phyloP scores from a whole-genome alignment of 768 basidiomycete species.

The Calocybe gangraenosa region DNA sequence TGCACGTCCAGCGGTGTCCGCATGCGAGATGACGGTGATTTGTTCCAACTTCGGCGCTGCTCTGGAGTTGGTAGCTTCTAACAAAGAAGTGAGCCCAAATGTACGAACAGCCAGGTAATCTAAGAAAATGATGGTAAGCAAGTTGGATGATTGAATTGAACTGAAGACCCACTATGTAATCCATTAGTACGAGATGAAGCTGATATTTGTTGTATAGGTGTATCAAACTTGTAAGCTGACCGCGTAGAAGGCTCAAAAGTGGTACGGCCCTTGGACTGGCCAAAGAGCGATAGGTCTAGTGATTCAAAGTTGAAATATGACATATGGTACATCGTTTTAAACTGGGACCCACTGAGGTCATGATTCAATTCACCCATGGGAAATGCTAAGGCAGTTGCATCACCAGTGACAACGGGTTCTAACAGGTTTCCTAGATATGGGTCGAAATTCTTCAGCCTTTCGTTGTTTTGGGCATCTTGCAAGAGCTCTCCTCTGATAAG shows the following conservation, averaged over 20 bases:
- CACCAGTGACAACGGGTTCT: slow-evolving; percentile 31
- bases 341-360: slow-evolving; percentile 48
- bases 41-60: slow-evolving; percentile 22
- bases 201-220: slow-evolving; percentile 65
- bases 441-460: slow-evolving; percentile 43
- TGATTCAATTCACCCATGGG: slow-evolving; percentile 57
- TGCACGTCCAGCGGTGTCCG: slow-evolving; percentile 35
- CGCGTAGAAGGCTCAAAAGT: slow-evolving; percentile 36
- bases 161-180: slow-evolving; percentile 6
- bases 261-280: slow-evolving; percentile 24
- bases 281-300: slow-evolving; percentile 20
- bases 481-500: slow-evolving; percentile 55
- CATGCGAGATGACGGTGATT: slow-evolving; percentile 32
- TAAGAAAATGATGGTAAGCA: slow-evolving; percentile 9
- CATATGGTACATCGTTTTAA: no score
- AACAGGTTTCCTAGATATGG: slow-evolving; percentile 55
- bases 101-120: slow-evolving; percentile 43
- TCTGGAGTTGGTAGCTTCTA: slow-evolving; percentile 23
- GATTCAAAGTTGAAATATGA: background rate
- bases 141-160: background rate
- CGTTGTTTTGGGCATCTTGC: slow-evolving; percentile 34
- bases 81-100: slow-evolving; percentile 37
- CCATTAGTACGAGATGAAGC: slow-evolving; percentile 20
- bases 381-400: slow-evolving; percentile 42
- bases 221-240: slow-evolving; percentile 47